Evolutionary conservation across 345 rosid species (phyloP).

Genomic region (Gossypium arboreum): DNA sequence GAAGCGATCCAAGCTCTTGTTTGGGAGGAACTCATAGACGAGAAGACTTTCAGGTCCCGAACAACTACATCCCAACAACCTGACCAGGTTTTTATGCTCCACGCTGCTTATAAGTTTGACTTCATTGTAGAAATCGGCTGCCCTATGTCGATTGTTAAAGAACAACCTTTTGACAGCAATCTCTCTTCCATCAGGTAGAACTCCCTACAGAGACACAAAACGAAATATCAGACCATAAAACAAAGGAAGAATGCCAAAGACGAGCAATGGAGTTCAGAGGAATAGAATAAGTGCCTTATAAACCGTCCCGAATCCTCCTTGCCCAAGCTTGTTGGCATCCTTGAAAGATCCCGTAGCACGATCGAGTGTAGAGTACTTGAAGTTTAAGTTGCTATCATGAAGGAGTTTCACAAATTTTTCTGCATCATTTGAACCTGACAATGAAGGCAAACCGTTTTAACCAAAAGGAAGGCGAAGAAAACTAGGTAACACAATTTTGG

Average conservation of each 20-base stretch:
- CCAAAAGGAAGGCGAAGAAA: too few species aligned
- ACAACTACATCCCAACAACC: slow-evolving; percentile 86
- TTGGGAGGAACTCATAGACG: slow-evolving; percentile 75
- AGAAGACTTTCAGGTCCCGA: slow-evolving; percentile 95
- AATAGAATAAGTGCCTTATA: slow-evolving; percentile 50
- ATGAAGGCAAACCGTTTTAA: not conserved
- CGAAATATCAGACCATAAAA: not conserved
- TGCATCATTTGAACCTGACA: slow-evolving; percentile 65
- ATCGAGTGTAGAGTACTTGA: slow-evolving; percentile 86
- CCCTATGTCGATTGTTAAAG: slow-evolving; percentile 85
- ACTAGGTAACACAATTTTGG: too few species aligned
- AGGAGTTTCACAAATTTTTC: slow-evolving; percentile 60
- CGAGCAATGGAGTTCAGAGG: not conserved
- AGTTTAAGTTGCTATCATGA: slow-evolving; percentile 75
- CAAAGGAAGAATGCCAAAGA: not conserved
- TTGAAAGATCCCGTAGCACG: slow-evolving; percentile 78
- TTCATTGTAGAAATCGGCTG: slow-evolving; percentile 89
- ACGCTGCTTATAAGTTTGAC: slow-evolving; percentile 81
- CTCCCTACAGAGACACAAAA: slow-evolving; percentile 50
- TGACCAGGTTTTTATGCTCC: slow-evolving; percentile 90
- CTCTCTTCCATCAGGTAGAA: slow-evolving; percentile 78
- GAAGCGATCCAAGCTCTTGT: slow-evolving; percentile 82
- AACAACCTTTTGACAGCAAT: slow-evolving; percentile 91
- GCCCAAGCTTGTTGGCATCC: slow-evolving; percentile 75
- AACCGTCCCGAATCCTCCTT: slow-evolving; percentile 94